Percentiles rank a stretch among this genome's conserved stretches.
Evolutionary conservation across 148 eudicot species (phyloP).

Genomic region (Silene uniflora): DNA sequence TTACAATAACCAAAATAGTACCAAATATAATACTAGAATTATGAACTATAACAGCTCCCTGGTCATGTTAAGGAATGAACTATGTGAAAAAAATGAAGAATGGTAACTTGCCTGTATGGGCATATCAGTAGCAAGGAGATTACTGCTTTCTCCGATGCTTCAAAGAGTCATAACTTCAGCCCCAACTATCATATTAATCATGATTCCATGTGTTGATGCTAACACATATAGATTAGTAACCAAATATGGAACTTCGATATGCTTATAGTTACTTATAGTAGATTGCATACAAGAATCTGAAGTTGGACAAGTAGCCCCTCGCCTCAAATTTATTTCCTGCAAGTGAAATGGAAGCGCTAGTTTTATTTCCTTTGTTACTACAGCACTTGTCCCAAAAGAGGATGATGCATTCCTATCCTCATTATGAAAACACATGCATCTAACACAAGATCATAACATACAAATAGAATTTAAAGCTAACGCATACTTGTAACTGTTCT

Average conservation of each 20-base stretch:
- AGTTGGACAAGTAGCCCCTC: constrained; percentile 76
- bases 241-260: background rate
- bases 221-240: background rate
- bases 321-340: constrained; percentile 76
- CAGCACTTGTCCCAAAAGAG: background rate
- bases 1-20: background rate
- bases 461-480: background rate
- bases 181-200: constrained; percentile 89
- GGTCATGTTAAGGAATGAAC: background rate
- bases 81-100: background rate
- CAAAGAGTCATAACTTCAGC: constrained; percentile 81
- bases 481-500: background rate
- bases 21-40: background rate
- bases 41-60: background rate
- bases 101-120: constrained; percentile 23
- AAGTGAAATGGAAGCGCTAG: constrained; percentile 7
- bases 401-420: background rate
- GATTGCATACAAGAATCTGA: constrained; percentile 43
- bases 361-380: no score
- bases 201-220: constrained; percentile 64
- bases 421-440: background rate
- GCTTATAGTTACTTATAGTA: background rate
- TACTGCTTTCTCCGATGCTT: constrained; percentile 75
- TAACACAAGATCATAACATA: background rate
- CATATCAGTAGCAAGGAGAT: constrained; percentile 65